phyloP scores from a whole-genome alignment of 1,139 yeast species.

The Debaryomyces udenii region DNA sequence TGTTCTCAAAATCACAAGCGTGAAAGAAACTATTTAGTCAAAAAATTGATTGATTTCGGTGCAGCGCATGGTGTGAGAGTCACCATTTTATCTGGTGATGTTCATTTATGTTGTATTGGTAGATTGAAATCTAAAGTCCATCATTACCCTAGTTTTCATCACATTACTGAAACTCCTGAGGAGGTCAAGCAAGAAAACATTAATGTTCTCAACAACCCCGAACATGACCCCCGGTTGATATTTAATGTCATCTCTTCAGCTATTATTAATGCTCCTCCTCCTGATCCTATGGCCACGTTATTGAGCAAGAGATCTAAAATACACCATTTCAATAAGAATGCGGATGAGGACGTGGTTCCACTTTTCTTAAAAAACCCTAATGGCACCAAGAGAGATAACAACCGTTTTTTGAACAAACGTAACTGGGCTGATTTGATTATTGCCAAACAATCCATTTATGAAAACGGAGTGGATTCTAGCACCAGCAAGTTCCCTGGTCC shows the following conservation, averaged over 20 bases:
- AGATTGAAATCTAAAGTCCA: conserved; percentile 67
- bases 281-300: conserved; percentile 77
- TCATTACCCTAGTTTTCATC: conserved; percentile 36
- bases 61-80: conserved; percentile 66
- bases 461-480: conserved; percentile 20
- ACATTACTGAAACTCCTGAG: conserved; percentile 19
- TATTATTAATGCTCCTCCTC: conserved; percentile 91
- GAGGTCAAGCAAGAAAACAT: conserved; percentile 38
- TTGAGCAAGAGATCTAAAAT: conserved; percentile 64
- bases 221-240: conserved; percentile 73
- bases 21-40: conserved; percentile 69
- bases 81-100: conserved; percentile 90
- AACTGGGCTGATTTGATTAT: conserved; percentile 65
- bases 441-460: conserved; percentile 39
- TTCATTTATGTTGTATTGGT: conserved; percentile 85
- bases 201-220: conserved; percentile 53
- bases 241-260: conserved; percentile 88
- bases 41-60: conserved; percentile 63
- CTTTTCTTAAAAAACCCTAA: conserved; percentile 66
- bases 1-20: conserved; percentile 81
- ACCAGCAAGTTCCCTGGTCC: conserved; percentile 38
- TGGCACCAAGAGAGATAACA: conserved; percentile 55
- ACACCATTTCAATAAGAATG: conserved; percentile 63
- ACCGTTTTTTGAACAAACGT: conserved; percentile 72
- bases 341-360: conserved; percentile 82